Evolutionary conservation across 345 rosid genomes (phyloP).

Genomic region (Linum tenue): DNA sequence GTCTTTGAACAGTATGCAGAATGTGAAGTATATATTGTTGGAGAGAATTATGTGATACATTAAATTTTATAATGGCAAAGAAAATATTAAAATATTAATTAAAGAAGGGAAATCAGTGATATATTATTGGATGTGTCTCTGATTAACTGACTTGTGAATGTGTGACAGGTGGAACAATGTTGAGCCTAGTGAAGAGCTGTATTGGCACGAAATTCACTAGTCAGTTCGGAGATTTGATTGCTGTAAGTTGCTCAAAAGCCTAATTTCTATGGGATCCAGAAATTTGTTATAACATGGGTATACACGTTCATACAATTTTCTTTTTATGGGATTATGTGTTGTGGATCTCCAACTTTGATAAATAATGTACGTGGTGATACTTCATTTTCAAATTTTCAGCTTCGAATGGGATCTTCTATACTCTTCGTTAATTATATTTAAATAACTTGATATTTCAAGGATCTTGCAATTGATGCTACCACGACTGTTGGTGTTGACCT

Average conservation of each 20-base stretch:
- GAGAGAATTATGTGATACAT: too few species aligned
- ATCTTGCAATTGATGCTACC: conserved; percentile 92
- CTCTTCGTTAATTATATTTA: neutral
- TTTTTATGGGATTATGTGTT: neutral
- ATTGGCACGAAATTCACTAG: conserved; percentile 94
- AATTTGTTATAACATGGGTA: neutral
- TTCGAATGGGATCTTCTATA: neutral
- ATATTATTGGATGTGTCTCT: neutral
- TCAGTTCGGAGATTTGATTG: conserved; percentile 88
- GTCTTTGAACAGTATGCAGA: neutral
- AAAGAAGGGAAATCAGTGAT: neutral
- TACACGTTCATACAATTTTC: too few species aligned
- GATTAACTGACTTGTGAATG: neutral
- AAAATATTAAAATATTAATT: too few species aligned
- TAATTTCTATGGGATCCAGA: neutral
- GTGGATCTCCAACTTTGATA: neutral
- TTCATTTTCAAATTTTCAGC: neutral
- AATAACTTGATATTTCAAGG: conserved; percentile 31
- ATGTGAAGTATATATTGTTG: neutral
- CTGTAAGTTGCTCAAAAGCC: conserved; percentile 42
- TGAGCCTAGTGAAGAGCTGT: conserved; percentile 81
- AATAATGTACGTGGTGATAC: neutral
- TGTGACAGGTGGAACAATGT: conserved; percentile 49
- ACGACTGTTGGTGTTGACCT: conserved; percentile 74
- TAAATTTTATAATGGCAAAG: too few species aligned